phyloP scores from a whole-genome alignment of 2,329 filamentous ascomycete species.

The Camillea tinctor region DNA sequence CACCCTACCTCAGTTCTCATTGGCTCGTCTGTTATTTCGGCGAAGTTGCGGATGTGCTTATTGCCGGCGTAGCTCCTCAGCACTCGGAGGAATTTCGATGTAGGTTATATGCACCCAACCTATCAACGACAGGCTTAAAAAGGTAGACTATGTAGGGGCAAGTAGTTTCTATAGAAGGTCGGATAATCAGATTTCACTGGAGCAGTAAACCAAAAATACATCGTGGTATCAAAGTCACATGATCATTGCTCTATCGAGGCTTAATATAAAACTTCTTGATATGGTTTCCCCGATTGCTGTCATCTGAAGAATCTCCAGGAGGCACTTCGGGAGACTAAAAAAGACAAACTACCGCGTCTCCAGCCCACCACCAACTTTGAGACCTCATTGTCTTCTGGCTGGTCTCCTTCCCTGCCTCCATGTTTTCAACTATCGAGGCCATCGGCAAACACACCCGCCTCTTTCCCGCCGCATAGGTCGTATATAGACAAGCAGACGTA shows the following conservation, averaged over 20 bases:
- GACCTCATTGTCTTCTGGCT: not conserved
- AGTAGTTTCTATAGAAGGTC: too few species aligned
- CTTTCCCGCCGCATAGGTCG: not conserved
- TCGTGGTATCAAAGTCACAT: not conserved
- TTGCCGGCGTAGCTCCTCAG: too few species aligned
- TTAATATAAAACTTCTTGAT: not conserved
- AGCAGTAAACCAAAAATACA: not conserved
- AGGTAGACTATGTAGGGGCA: too few species aligned
- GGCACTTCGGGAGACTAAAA: not conserved
- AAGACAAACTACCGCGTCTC: not conserved
- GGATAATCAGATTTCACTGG: not conserved
- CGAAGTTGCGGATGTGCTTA: not conserved
- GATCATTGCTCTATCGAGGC: not conserved
- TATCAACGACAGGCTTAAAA: too few species aligned
- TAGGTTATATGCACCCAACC: too few species aligned
- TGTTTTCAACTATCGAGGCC: not conserved
- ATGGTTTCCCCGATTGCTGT: not conserved
- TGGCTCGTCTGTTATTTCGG: constrained; percentile 3
- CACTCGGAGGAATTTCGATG: too few species aligned
- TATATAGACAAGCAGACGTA: constrained; percentile 14
- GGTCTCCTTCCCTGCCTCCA: not conserved
- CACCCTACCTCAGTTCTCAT: constrained; percentile 4
- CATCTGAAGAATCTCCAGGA: not conserved
- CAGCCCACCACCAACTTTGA: not conserved
- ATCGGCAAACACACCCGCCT: not conserved